Evolutionary conservation across 768 basidiomycete genomes (phyloP).

Genomic region (Nevesoporus exiguus): DNA sequence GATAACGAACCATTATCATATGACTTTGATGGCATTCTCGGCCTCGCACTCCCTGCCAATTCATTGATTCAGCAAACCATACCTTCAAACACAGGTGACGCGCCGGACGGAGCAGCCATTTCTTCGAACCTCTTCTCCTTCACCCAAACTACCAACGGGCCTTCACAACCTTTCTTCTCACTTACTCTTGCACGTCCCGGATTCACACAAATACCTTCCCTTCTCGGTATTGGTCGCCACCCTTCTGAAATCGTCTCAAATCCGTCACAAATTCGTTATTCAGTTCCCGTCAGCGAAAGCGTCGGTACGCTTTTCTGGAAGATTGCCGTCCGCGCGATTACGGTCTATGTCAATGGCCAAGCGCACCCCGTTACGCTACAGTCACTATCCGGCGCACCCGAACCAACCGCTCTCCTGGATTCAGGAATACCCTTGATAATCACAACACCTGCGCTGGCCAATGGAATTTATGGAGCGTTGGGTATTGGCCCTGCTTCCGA

Average conservation of each 20-base stretch:
- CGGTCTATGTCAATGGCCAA: slow-evolving; percentile 53
- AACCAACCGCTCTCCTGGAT: slow-evolving; percentile 69
- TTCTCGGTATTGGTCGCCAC: slow-evolving; percentile 69
- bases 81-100: slow-evolving; percentile 45
- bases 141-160: slow-evolving; percentile 49
- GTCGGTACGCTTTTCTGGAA: slow-evolving; percentile 61
- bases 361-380: slow-evolving; percentile 40
- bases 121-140: slow-evolving; percentile 71
- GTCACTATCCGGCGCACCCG: slow-evolving; percentile 37
- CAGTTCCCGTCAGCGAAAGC: slow-evolving; percentile 38
- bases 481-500: slow-evolving; percentile 56
- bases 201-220: slow-evolving; percentile 49
- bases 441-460: slow-evolving; percentile 56
- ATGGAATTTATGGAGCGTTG: slow-evolving; percentile 75
- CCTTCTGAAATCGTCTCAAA: slow-evolving; percentile 51
- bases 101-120: slow-evolving; percentile 63
- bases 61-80: slow-evolving; percentile 58
- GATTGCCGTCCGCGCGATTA: slow-evolving; percentile 50
- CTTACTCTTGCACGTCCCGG: slow-evolving; percentile 69
- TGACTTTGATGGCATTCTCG: slow-evolving; percentile 64
- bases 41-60: slow-evolving; percentile 70
- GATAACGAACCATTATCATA: slow-evolving; percentile 53
- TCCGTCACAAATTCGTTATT: slow-evolving; percentile 50
- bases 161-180: slow-evolving; percentile 61
- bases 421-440: slow-evolving; percentile 68